Evolutionary conservation across 768 basidiomycete species (phyloP).

Genomic region (Pleurotus tuber-regium): DNA sequence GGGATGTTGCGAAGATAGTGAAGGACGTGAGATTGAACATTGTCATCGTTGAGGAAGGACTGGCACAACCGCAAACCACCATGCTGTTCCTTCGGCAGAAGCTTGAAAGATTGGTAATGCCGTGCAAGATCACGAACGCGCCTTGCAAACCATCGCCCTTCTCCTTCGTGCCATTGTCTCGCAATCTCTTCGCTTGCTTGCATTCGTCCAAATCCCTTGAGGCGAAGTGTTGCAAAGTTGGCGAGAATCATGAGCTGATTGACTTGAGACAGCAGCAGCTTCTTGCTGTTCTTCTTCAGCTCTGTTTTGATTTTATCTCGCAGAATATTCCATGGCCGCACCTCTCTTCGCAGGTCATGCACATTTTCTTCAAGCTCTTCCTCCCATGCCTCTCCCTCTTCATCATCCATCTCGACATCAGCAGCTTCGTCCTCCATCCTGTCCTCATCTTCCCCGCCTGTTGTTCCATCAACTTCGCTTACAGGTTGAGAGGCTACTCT

Average conservation of each 20-base stretch:
- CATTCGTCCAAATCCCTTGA: conserved; percentile 28
- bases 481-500: not conserved
- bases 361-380: conserved; percentile 17
- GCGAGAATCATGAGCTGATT: conserved; percentile 31
- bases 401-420: not conserved
- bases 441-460: not conserved
- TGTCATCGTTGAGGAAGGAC: conserved; percentile 22
- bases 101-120: conserved; percentile 35
- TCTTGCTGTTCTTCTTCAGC: conserved; percentile 24
- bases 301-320: conserved; percentile 27
- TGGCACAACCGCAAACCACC: conserved; percentile 18
- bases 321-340: conserved; percentile 23
- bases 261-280: conserved; percentile 20
- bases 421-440: not conserved
- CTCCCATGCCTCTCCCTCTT: conserved; percentile 20
- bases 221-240: conserved; percentile 32
- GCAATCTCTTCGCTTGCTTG: conserved; percentile 32
- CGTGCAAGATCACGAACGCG: conserved; percentile 26
- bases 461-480: not conserved
- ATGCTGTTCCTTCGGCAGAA: conserved; percentile 25
- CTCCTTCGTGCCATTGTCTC: conserved; percentile 33
- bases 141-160: conserved; percentile 26
- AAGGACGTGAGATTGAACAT: conserved; percentile 12
- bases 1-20: conserved; percentile 20
- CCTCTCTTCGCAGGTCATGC: conserved; percentile 11